These are phyloP conservation scores for Trichoderma gamsii DNA, from an alignment of 495 filamentous ascomycete species.

Conservation along the genomic window DNA sequence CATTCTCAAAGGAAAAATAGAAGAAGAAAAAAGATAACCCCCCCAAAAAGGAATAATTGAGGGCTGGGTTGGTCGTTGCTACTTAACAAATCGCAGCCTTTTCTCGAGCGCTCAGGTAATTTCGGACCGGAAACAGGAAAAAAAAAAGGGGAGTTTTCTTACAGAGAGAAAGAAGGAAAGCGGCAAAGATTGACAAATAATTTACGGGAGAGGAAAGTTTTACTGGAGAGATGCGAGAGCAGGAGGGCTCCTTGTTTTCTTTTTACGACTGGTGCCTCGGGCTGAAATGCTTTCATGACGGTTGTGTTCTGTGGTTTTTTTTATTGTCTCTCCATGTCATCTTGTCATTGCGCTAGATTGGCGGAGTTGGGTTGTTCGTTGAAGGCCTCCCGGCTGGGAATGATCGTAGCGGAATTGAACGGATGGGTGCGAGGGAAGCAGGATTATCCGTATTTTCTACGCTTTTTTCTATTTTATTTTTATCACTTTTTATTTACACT, in stretches of 20 bases:
- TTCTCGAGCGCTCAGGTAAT: not conserved
- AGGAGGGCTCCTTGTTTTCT: slow-evolving; percentile 2
- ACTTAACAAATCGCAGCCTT: not conserved
- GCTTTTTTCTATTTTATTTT: not conserved
- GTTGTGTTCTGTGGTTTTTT: slow-evolving; percentile 1
- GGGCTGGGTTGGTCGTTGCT: not conserved
- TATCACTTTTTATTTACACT: not conserved
- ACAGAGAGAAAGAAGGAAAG: not conserved
- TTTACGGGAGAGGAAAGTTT: not conserved
- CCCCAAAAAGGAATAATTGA: not conserved
- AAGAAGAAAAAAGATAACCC: no score
- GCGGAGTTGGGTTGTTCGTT: slow-evolving; percentile 13
- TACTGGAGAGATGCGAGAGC: not conserved
- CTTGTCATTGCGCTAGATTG: slow-evolving; percentile 11
- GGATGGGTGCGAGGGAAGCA: slow-evolving; percentile 1
- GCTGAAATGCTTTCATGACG: not conserved
- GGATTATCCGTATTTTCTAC: slow-evolving; percentile 7
- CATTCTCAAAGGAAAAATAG: not conserved
- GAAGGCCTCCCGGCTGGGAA: slow-evolving; percentile 13
- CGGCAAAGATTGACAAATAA: not conserved
- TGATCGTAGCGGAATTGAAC: slow-evolving; percentile 13
- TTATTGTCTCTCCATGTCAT: slow-evolving; percentile 2
- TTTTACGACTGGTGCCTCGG: slow-evolving; percentile 7
- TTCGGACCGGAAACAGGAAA: not conserved
- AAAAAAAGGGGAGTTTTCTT: not conserved